Evolutionary conservation across 176 grass and related monocot genomes (phyloP).

Genomic region (Cenchrus americanus): DNA sequence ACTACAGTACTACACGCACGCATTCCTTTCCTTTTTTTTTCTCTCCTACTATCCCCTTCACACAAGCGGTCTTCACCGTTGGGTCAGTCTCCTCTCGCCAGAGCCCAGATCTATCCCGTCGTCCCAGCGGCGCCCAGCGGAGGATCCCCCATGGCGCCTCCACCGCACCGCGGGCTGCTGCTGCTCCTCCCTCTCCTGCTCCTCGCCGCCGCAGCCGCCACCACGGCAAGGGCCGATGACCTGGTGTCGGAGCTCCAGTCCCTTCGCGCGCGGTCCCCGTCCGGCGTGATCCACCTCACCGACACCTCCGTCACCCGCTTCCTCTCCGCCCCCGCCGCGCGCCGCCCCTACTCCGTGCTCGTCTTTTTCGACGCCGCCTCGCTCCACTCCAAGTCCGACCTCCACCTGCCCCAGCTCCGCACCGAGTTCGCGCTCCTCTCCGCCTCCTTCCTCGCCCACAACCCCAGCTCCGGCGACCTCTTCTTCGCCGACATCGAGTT

Average conservation of each 20-base stretch:
- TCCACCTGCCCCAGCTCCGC: conserved; percentile 89
- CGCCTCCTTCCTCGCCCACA: conserved; percentile 66
- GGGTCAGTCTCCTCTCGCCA: conserved; percentile 37
- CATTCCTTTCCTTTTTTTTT: neutral
- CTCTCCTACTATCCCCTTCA: neutral
- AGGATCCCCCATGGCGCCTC: conserved; percentile 44
- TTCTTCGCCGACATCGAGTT: conserved; percentile 98
- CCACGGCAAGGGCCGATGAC: conserved; percentile 43
- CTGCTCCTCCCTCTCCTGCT: conserved; percentile 42
- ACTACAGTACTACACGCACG: neutral
- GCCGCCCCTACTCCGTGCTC: conserved; percentile 73
- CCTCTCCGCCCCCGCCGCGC: conserved; percentile 56
- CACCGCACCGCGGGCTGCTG: conserved; percentile 29
- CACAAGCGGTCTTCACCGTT: conserved; percentile 9
- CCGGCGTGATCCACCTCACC: conserved; percentile 83
- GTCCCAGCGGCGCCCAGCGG: neutral
- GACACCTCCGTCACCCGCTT: conserved; percentile 79
- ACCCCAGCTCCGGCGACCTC: conserved; percentile 60
- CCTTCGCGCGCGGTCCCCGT: conserved; percentile 69
- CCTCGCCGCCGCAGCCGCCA: neutral
- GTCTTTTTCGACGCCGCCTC: conserved; percentile 93
- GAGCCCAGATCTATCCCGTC: conserved; percentile 25
- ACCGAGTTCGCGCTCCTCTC: conserved; percentile 81
- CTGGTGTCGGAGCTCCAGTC: conserved; percentile 75
- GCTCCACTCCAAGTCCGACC: conserved; percentile 84